Base-by-base conservation (phyloP, 768 basidiomycete genomes). In the Rhizopogon sp. region DNA sequence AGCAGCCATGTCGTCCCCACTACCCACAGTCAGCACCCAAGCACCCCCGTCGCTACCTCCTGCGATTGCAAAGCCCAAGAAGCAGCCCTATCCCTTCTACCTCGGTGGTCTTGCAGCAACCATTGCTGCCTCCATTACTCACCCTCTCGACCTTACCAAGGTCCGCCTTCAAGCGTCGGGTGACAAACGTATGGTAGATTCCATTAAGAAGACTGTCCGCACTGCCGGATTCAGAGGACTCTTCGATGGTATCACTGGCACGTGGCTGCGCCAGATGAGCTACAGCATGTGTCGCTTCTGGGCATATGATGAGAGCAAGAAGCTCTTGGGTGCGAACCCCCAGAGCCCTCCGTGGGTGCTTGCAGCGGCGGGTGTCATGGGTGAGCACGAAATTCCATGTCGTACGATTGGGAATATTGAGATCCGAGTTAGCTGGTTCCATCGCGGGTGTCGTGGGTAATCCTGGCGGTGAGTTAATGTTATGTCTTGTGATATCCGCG, bases 231-330 rank as follows among this genome's bases (percentile, higher is more conserved):
- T 62, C 60, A 58, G 62, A 60, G 93, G 93, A 2, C 76, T 94
- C 46, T 92, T 83, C 64, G 93, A 93, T 65, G 93, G 93, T 16
- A 90, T 93, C 56, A 76, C 86, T 2, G 93, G 92, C 31, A 96
- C 93, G 28, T 87, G 90, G 83, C 72, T 96, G 70, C 82, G 93
- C 29, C 93, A 96, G 72, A 92, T 94, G 90, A 89, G 85, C 35
- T 95, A 95, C 72, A 92, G 89, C 42, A 76, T 93, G 68, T 92
- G 90, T 68, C 79, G 92, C n/a, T 95, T 93, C 75, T 93, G 90
- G 83, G 90, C 89, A 14, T 93, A 94, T 68, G 92, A 94, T 58
- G 88, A 90, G 74, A 90, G 87, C 68, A 95, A 93, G 78, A 91
- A 87, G 74, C 59, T 87, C 6, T 62, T 94, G 0, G 88, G 88